A percentile compares a stretch with the other conserved stretches of the same genome.
These are phyloP conservation scores for Ascosphaera pollenicola DNA, from an alignment of 2,329 filamentous ascomycete species.

Conservation along the genomic window DNA sequence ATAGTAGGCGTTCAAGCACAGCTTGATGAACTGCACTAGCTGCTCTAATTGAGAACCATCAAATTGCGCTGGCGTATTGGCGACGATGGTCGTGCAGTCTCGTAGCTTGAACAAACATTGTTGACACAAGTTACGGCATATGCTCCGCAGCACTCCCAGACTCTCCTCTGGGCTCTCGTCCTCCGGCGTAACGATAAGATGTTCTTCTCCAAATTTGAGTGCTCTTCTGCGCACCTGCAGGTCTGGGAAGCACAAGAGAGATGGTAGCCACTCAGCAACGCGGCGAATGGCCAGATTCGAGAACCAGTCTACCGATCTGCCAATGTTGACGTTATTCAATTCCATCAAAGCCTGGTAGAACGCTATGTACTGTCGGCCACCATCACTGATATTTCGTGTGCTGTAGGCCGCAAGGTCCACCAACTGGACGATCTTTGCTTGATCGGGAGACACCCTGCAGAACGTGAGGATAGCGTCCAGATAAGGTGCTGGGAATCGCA, in stretches of 20 bases:
- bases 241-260: slow-evolving; percentile 29
- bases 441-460: slow-evolving; percentile 20
- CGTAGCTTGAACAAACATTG: too few relatives aligned
- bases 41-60: slow-evolving; percentile 17
- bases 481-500: slow-evolving; percentile 29
- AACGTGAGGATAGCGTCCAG: slow-evolving; percentile 36
- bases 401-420: slow-evolving; percentile 23
- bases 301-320: slow-evolving; percentile 15
- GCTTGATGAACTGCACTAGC: slow-evolving; percentile 13
- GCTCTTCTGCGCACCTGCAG: slow-evolving; percentile 23
- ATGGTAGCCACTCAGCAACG: slow-evolving; percentile 28
- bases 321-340: slow-evolving; percentile 16
- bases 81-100: too few relatives aligned
- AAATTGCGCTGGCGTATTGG: slow-evolving; percentile 5
- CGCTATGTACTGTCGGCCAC: slow-evolving; percentile 25
- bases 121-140: too few relatives aligned
- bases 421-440: slow-evolving; percentile 16
- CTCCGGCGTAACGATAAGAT: slow-evolving; percentile 19
- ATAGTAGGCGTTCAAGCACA: slow-evolving; percentile 19
- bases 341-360: slow-evolving; percentile 32
- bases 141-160: too few relatives aligned
- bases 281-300: slow-evolving; percentile 16
- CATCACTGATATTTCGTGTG: slow-evolving; percentile 26
- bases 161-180: slow-evolving; percentile 11
- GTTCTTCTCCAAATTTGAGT: slow-evolving; percentile 19